A percentile compares a stretch with the other conserved stretches of the same genome.
Evolutionary conservation across 805 yeast genomes (phyloP).

Genomic region (Candida khao-thaluensis): DNA sequence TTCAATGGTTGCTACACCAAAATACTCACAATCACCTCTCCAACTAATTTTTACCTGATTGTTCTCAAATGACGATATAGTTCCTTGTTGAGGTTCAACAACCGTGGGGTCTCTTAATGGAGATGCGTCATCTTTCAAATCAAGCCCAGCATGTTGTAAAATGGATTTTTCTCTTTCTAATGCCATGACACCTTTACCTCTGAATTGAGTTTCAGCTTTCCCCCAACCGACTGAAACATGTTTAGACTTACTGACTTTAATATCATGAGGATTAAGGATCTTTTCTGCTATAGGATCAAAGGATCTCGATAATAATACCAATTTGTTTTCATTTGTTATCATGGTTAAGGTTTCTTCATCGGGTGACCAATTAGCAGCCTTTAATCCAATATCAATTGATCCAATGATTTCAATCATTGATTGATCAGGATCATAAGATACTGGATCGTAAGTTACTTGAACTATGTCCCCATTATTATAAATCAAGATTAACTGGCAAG

Average conservation of each 20-base stretch:
- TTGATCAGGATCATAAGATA: slow-evolving; percentile 43
- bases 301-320: slow-evolving; percentile 66
- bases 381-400: slow-evolving; percentile 71
- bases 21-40: slow-evolving; percentile 93
- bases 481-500: slow-evolving; percentile 63
- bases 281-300: slow-evolving; percentile 80
- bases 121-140: slow-evolving; percentile 53
- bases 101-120: slow-evolving; percentile 85
- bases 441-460: slow-evolving; percentile 59
- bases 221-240: slow-evolving; percentile 99
- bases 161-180: slow-evolving; percentile 61
- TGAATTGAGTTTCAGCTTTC: slow-evolving; percentile 91
- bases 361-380: slow-evolving; percentile 80
- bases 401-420: slow-evolving; percentile 78
- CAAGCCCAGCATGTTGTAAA: slow-evolving; percentile 65
- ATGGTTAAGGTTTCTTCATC: slow-evolving; percentile 85
- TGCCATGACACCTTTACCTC: slow-evolving; percentile 88
- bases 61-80: slow-evolving; percentile 54
- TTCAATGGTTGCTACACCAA: slow-evolving; percentile 67
- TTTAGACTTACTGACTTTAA: slow-evolving; percentile 55
- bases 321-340: slow-evolving; percentile 58
- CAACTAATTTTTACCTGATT: slow-evolving; percentile 61
- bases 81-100: slow-evolving; percentile 69
- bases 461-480: slow-evolving; percentile 75
- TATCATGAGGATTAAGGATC: slow-evolving; percentile 57